phyloP scores from a whole-genome alignment of 192 early-diverging fungal species.

The Helicostylum pulchrum region DNA sequence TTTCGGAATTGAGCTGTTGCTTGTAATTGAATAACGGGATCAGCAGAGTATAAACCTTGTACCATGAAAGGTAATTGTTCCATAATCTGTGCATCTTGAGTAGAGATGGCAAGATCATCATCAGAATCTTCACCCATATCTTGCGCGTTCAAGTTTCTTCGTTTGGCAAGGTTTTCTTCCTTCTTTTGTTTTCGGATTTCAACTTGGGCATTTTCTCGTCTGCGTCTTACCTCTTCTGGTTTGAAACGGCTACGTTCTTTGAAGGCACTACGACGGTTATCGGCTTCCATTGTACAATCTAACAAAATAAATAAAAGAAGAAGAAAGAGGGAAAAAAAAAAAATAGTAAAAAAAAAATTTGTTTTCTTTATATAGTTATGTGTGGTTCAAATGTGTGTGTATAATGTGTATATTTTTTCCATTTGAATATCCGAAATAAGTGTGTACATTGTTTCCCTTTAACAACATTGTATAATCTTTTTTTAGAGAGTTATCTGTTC shows the following conservation, averaged over 20 bases:
- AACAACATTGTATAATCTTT: no score
- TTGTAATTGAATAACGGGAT: slow-evolving; percentile 36
- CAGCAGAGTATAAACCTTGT: slow-evolving; percentile 24
- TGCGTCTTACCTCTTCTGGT: slow-evolving; percentile 42
- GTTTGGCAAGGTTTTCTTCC: slow-evolving; percentile 45
- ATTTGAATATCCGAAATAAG: no score
- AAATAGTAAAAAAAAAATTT: neutral
- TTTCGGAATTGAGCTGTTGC: slow-evolving; percentile 46
- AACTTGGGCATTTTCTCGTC: slow-evolving; percentile 38
- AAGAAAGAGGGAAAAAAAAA: neutral
- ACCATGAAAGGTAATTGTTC: neutral
- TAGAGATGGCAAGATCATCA: slow-evolving; percentile 1
- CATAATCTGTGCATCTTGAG: neutral
- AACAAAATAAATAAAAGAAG: neutral
- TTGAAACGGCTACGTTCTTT: slow-evolving; percentile 62
- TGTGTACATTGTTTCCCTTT: no score
- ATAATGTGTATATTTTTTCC: no score
- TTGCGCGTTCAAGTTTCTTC: slow-evolving; percentile 48
- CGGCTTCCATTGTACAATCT: neutral
- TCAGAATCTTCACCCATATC: slow-evolving; percentile 20
- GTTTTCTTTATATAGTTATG: no score
- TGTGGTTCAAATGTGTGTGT: no score
- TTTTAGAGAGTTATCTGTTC: no score
- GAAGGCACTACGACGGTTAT: slow-evolving; percentile 37
- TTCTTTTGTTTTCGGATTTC: slow-evolving; percentile 48